A percentile compares a stretch with the other conserved stretches of the same genome.
Conservation (phyloP, 2,329 filamentous ascomycete species). For the Stylonectria norvegica region DNA sequence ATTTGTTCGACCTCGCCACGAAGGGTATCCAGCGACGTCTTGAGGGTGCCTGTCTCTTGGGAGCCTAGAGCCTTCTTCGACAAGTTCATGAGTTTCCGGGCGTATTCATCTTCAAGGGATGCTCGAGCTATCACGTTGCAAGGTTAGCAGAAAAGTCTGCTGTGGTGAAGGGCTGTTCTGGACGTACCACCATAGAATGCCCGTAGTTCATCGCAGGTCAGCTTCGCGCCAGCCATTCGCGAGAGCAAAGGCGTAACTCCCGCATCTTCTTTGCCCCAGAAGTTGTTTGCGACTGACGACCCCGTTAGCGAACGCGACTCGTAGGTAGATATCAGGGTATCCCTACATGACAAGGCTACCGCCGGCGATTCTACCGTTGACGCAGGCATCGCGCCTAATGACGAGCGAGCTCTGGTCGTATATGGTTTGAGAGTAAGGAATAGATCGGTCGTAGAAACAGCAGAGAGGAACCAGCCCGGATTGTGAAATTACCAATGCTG, state of each 20-base stretch:
- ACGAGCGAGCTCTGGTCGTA: slow-evolving; percentile 3
- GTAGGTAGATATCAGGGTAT: no score
- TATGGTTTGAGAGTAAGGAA: slow-evolving; percentile 2
- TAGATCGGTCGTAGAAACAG: slow-evolving; percentile 1
- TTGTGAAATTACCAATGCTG: slow-evolving; percentile 17
- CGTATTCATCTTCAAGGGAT: slow-evolving; percentile 94
- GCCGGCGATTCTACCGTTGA: slow-evolving; percentile 59
- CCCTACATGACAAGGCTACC: slow-evolving; percentile 65
- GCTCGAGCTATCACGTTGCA: slow-evolving; percentile 63
- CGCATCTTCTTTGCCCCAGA: slow-evolving; percentile 99
- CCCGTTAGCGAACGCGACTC: no score
- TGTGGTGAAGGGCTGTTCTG: background rate
- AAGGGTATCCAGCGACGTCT: slow-evolving; percentile 79
- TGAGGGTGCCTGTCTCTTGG: slow-evolving; percentile 78
- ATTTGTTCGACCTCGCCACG: slow-evolving; percentile 88
- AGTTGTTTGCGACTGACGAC: slow-evolving; percentile 89
- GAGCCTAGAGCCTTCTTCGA: slow-evolving; percentile 87
- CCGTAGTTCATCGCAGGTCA: slow-evolving; percentile 89
- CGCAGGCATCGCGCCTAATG: slow-evolving; percentile 52
- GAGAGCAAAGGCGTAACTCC: slow-evolving; percentile 87
- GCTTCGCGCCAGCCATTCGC: slow-evolving; percentile 92
- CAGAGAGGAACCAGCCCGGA: slow-evolving; percentile 20
- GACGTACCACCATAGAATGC: slow-evolving; percentile 77
- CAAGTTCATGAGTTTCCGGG: slow-evolving; percentile 80
- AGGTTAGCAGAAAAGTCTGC: background rate